phyloP scores from a whole-genome alignment of 208 protist genomes.

The Phytomonas sp. region DNA sequence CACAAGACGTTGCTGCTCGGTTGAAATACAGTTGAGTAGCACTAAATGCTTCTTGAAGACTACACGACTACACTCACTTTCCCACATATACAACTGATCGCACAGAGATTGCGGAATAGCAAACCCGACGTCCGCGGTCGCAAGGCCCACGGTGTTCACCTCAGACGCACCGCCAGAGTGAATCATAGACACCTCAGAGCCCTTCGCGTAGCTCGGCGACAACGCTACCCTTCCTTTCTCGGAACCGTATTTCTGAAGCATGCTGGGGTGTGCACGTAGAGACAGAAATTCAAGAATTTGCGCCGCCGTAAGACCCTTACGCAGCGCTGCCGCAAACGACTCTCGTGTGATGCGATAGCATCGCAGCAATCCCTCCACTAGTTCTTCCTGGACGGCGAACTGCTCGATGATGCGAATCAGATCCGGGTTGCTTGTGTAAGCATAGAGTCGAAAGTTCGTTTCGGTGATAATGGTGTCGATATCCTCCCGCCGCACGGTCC shows the following conservation, averaged over 20 bases:
- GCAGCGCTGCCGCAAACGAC: conserved; percentile 65
- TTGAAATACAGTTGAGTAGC: conserved; percentile 56
- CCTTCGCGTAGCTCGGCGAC: neutral
- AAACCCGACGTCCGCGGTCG: conserved; percentile 15
- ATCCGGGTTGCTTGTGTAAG: conserved; percentile 67
- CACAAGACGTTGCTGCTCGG: conserved; percentile 43
- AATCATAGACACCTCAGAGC: neutral
- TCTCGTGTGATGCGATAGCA: conserved; percentile 80
- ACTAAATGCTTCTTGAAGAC: conserved; percentile 62
- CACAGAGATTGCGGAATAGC: conserved; percentile 83
- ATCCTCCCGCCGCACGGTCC: conserved; percentile 62
- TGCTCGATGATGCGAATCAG: conserved; percentile 75
- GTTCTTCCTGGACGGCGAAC: conserved; percentile 67
- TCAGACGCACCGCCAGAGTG: neutral
- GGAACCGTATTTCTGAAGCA: conserved; percentile 22
- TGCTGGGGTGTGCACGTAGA: conserved; percentile 79
- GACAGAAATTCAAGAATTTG: conserved; percentile 82
- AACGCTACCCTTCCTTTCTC: neutral
- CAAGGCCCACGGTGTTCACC: conserved; percentile 2
- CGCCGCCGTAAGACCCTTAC: conserved; percentile 56
- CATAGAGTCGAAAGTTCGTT: conserved; percentile 88
- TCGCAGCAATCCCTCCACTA: conserved; percentile 49
- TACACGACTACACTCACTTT: conserved; percentile 75
- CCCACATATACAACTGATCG: conserved; percentile 85
- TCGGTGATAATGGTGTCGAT: conserved; percentile 88